Evolutionary conservation across 768 basidiomycete species (phyloP).

Genomic region (Psilocybe cyanescens): DNA sequence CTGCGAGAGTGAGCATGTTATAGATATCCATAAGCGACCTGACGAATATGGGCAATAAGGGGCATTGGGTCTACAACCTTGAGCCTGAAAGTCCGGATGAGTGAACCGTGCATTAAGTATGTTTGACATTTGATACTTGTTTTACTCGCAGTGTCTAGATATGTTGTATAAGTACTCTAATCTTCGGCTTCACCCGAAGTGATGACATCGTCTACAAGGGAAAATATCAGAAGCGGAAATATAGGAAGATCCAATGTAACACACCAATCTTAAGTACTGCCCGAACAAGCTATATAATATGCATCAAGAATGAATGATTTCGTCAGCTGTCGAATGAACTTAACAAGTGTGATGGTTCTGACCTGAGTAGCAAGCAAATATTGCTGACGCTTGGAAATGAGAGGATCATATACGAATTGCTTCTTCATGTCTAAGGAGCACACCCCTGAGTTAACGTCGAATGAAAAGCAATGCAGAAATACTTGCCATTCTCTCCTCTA

Average conservation of each 20-base stretch:
- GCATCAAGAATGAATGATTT: conserved; percentile 4
- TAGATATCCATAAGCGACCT: too few species aligned
- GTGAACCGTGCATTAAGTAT: background rate
- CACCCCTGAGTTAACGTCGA: background rate
- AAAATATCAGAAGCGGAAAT: conserved; percentile 5
- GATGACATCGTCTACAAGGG: conserved; percentile 73
- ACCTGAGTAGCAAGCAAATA: conserved; percentile 97
- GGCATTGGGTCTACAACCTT: too few species aligned
- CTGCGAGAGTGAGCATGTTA: too few species aligned
- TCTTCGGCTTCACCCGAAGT: conserved; percentile 62
- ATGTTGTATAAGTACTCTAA: conserved; percentile 9
- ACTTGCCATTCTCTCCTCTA: conserved; percentile 81
- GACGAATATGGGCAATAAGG: too few species aligned
- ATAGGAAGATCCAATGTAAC: conserved; percentile 23
- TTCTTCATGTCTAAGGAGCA: conserved; percentile 85
- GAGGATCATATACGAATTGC: conserved; percentile 95
- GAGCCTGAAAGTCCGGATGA: background rate
- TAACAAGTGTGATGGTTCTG: conserved; percentile 19
- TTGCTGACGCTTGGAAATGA: conserved; percentile 97
- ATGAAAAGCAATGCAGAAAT: background rate
- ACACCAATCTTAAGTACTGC: conserved; percentile 88
- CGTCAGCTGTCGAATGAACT: conserved; percentile 1
- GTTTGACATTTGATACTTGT: background rate
- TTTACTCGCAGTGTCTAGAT: background rate
- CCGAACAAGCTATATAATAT: conserved; percentile 63